phyloP scores from a whole-genome alignment of 768 basidiomycete genomes.

The Kwoniella newhampshirensis region DNA sequence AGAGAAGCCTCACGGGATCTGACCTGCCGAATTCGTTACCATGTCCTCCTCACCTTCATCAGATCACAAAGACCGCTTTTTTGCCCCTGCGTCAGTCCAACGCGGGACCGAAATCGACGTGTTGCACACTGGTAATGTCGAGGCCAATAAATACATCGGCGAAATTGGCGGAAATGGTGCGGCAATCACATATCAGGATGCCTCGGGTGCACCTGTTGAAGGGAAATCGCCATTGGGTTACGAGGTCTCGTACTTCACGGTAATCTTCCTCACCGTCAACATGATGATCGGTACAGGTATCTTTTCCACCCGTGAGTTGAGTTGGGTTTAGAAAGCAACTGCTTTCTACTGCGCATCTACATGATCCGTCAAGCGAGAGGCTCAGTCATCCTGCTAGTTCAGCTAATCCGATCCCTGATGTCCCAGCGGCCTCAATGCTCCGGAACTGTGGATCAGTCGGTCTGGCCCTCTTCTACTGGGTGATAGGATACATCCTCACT shows the following conservation, averaged over 20 bases:
- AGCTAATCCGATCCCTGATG: too few relatives aligned
- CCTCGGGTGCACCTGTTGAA: constrained; percentile 33
- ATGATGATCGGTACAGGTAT: constrained; percentile 42
- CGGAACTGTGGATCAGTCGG: constrained; percentile 26
- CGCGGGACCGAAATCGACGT: too few relatives aligned
- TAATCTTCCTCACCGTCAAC: constrained; percentile 26
- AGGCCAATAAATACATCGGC: constrained; percentile 20
- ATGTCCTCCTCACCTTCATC: too few relatives aligned
- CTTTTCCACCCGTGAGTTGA: constrained; percentile 26
- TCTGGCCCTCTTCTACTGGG: constrained; percentile 31
- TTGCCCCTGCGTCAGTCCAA: too few relatives aligned
- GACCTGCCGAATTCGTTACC: too few relatives aligned
- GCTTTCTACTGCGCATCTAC: constrained; percentile 11
- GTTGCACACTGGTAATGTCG: not conserved
- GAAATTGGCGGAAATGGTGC: constrained; percentile 23
- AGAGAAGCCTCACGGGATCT: too few relatives aligned
- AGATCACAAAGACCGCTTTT: too few relatives aligned
- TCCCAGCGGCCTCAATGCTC: constrained; percentile 14
- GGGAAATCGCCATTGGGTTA: constrained; percentile 24
- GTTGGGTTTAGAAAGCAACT: too few relatives aligned
- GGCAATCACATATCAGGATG: constrained; percentile 24
- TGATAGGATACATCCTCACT: constrained; percentile 26
- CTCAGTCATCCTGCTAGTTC: too few relatives aligned
- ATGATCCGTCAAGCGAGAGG: not conserved
- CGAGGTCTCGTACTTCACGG: constrained; percentile 25